Evolutionary conservation across 306 rosid species (phyloP), one percentile per base, ranked within the genome.

Genomic region (Leucaena leucocephala): DNA sequence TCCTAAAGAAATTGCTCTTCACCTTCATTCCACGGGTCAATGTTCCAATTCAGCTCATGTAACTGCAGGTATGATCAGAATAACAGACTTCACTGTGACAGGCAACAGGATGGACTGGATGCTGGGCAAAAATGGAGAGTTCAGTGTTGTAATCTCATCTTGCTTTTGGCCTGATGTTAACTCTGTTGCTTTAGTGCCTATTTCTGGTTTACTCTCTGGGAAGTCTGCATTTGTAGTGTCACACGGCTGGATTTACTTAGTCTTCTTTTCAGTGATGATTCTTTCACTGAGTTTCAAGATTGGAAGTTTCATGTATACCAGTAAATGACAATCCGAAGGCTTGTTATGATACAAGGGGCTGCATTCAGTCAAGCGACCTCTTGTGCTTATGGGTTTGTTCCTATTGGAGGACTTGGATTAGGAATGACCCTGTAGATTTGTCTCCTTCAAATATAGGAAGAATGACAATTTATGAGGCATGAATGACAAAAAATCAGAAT

Each of bases 21-120:
- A 76, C 76, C 74, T 86, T 34, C 84, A 85, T 66, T 76, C 91
- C 46, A 84, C 76, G 1, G 88, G 89, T 40, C 87, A 85, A 82
- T 77, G 97, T 86, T 91, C 98, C 79, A 82, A 82, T 74, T 75
- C 97, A 4, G 84, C 81, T 85, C 97, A 82, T 72, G 79, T 90
- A 75, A 91, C 93, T 40, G 90, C 98, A 16, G 97, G 92, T 57
- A 86, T 95, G 93, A 86, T 95, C 84, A 92, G 87, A 85, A 87
- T 95, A 76, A 84, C 86, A 68, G 83, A 88, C 71, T 38, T 84
- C 12, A 73, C 88, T 68, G 48, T 80, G 46, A 82, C 82, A 39
- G 91, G 87, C 80, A 81, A 86, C 75, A 85, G 80, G 72, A 74
- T 82, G 84, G 90, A 85, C 85, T 83, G 83, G 88, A 76, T 81